Conservation (phyloP, 2,329 filamentous ascomycete genomes). For the Aspergillus hiratsukae region DNA sequence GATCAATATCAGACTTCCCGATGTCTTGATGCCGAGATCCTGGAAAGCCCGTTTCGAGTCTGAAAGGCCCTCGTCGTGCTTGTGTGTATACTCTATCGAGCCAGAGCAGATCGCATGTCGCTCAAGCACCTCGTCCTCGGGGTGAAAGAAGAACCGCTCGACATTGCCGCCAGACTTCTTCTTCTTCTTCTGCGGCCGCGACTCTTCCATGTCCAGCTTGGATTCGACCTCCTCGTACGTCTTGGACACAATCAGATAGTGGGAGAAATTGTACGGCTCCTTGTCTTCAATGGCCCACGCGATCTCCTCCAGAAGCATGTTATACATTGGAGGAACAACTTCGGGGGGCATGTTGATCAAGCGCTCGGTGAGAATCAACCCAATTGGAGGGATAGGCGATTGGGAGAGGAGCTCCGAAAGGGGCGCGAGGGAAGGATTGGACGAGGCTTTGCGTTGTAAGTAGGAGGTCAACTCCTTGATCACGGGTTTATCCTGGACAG, state of each 20-base stretch:
- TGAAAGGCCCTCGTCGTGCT: conserved; percentile 69
- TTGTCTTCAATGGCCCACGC: conserved; percentile 81
- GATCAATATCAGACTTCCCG: conserved; percentile 80
- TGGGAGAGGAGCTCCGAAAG: conserved; percentile 56
- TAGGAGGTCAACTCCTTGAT: conserved; percentile 70
- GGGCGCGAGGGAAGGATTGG: conserved; percentile 53
- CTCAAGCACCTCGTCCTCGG: conserved; percentile 87
- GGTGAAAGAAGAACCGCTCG: conserved; percentile 84
- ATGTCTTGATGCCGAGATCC: conserved; percentile 80
- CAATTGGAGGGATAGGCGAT: conserved; percentile 59
- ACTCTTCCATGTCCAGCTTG: conserved; percentile 64
- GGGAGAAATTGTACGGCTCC: conserved; percentile 87
- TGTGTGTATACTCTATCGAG: conserved; percentile 73
- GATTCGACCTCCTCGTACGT: conserved; percentile 88
- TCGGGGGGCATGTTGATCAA: conserved; percentile 96
- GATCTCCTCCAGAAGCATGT: conserved; percentile 89
- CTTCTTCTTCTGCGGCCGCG: conserved; percentile 63
- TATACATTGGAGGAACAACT: conserved; percentile 88
- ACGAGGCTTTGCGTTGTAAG: conserved; percentile 53
- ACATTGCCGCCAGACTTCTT: conserved; percentile 46
- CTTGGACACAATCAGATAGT: conserved; percentile 88
- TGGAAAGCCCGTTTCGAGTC: conserved; percentile 95
- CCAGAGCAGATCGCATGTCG: conserved; percentile 67
- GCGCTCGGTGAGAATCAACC: conserved; percentile 83
- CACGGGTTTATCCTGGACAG: conserved; percentile 58